phyloP scores from a whole-genome alignment of 140 eudicot genomes.

The Ambrosia hybrid region DNA sequence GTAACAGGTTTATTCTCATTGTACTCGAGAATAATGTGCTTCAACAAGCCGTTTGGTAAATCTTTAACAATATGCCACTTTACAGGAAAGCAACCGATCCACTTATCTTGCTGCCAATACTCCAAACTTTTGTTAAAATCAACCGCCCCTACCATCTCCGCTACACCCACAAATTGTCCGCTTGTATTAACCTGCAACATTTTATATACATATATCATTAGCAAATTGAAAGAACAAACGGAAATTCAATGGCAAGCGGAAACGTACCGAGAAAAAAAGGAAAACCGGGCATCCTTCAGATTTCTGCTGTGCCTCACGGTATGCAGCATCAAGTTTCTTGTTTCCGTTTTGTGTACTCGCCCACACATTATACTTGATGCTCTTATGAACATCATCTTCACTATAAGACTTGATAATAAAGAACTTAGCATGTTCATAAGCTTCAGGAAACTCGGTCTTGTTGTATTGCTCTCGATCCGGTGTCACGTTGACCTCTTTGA shows the following conservation, averaged over 20 bases:
- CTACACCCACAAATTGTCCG: constrained; percentile 90
- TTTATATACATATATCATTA: neutral
- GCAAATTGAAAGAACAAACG: neutral
- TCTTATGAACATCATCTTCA: constrained; percentile 96
- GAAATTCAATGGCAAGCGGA: neutral
- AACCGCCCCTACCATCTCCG: constrained; percentile 86
- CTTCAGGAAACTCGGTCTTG: constrained; percentile 51
- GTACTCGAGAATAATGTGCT: constrained; percentile 76
- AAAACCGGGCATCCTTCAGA: constrained; percentile 66
- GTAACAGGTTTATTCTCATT: constrained; percentile 91
- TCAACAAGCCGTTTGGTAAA: constrained; percentile 75
- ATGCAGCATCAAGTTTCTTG: constrained; percentile 88
- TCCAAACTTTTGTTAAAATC: constrained; percentile 80
- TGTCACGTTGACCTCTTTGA: constrained; percentile 26
- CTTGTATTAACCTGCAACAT: constrained; percentile 72
- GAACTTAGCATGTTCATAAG: constrained; percentile 65
- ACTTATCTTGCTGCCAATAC: constrained; percentile 97
- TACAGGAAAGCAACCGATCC: constrained; percentile 92
- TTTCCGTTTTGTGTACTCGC: constrained; percentile 89
- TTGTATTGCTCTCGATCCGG: constrained; percentile 75
- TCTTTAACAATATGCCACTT: constrained; percentile 98
- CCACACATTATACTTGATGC: constrained; percentile 89
- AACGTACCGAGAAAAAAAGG: constrained; percentile 76
- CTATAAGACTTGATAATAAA: constrained; percentile 84
- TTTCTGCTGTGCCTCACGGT: constrained; percentile 64